phyloP scores from a whole-genome alignment of 495 filamentous ascomycete species.

The Jackrogersella multiformis region DNA sequence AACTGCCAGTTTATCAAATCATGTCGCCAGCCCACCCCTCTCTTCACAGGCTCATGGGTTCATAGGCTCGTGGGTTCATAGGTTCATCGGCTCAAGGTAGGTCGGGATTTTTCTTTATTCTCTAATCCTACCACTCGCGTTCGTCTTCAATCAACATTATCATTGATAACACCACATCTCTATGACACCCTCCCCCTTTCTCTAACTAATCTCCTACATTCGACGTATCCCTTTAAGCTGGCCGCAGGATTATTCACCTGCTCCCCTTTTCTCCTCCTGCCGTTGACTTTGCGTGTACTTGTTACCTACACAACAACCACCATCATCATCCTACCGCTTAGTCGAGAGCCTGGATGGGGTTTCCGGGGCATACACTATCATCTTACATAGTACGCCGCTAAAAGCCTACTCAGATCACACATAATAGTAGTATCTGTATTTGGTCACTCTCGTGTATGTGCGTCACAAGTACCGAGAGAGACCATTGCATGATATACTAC shows the following conservation, averaged over 20 bases:
- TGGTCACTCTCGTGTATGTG: slow-evolving; percentile 1
- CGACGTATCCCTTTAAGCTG: not conserved
- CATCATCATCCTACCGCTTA: slow-evolving; percentile 16
- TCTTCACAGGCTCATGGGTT: slow-evolving; percentile 23
- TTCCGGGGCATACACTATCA: slow-evolving; percentile 24
- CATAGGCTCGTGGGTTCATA: no score
- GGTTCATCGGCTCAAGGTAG: no score
- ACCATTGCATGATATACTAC: slow-evolving; percentile 33
- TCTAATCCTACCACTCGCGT: slow-evolving; percentile 9
- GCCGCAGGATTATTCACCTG: slow-evolving; percentile 14
- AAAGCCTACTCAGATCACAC: slow-evolving; percentile 30
- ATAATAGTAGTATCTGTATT: no score
- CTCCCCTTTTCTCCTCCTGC: not conserved
- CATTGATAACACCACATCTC: not conserved
- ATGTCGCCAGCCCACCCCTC: slow-evolving; percentile 24
- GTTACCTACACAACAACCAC: not conserved
- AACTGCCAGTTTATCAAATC: slow-evolving; percentile 21
- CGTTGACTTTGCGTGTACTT: not conserved
- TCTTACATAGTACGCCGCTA: slow-evolving; percentile 18
- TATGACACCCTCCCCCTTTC: slow-evolving; percentile 7
- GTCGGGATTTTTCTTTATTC: slow-evolving; percentile 11
- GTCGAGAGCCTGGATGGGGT: slow-evolving; percentile 15
- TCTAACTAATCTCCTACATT: not conserved
- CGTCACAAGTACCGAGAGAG: not conserved
- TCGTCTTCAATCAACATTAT: slow-evolving; percentile 14